phyloP scores from a whole-genome alignment of 2,329 filamentous ascomycete species.

The Coniella vitis region DNA sequence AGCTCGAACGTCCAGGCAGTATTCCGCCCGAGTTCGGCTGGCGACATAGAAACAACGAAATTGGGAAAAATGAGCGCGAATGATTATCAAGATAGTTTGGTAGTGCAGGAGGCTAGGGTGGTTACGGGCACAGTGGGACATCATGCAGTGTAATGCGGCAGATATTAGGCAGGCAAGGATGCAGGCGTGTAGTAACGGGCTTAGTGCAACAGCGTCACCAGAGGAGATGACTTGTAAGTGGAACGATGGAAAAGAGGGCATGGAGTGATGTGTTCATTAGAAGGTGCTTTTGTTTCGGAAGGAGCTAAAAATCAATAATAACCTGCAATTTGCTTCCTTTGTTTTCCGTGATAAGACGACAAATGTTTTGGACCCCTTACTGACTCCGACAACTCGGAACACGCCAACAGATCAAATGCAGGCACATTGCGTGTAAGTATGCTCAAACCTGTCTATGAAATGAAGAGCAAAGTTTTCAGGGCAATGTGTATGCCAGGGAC shows the following conservation, averaged over 20 bases:
- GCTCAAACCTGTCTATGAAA: conserved; percentile 10
- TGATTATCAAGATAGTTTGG: neutral
- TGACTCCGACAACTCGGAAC: conserved; percentile 13
- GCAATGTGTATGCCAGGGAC: neutral
- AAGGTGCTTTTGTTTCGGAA: conserved; percentile 4
- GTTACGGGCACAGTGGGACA: neutral
- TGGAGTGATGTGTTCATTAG: conserved; percentile 17
- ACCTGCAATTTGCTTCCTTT: conserved; percentile 5
- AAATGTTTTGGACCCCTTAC: conserved; percentile 8
- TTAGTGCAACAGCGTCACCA: neutral
- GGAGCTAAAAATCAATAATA: conserved; percentile 12
- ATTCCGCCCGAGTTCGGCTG: neutral
- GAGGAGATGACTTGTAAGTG: conserved; percentile 1
- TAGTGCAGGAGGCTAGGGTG: neutral
- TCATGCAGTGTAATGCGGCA: neutral
- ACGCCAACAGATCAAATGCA: conserved; percentile 1
- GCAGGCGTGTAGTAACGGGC: neutral
- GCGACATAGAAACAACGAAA: neutral
- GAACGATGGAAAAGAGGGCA: conserved; percentile 5
- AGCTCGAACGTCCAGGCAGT: neutral
- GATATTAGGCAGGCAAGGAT: neutral
- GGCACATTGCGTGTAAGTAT: conserved; percentile 11
- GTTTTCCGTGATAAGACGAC: neutral
- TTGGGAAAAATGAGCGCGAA: neutral
- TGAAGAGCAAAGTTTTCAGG: neutral